A percentile compares a stretch with the other conserved stretches of the same genome.
phyloP scores from a whole-genome alignment of 2,329 filamentous ascomycete species.

The Aspergillus fumigatus region DNA sequence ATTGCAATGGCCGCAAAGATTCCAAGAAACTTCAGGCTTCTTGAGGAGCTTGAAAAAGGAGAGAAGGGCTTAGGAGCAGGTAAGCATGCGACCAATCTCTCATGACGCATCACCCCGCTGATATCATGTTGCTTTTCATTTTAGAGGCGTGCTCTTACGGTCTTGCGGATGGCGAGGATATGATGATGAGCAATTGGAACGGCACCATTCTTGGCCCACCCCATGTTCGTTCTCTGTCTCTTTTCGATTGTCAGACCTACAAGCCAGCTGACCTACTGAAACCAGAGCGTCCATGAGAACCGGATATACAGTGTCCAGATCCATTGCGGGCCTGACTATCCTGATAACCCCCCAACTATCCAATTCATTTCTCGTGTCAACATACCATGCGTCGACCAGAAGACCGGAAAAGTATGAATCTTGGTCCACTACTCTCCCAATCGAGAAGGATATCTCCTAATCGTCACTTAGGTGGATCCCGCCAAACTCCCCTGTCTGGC shows the following conservation, averaged over 20 bases:
- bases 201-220: constrained; percentile 95
- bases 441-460: constrained; percentile 2
- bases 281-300: constrained; percentile 90
- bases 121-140: constrained; percentile 16
- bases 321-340: constrained; percentile 86
- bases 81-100: constrained; percentile 17
- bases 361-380: constrained; percentile 94
- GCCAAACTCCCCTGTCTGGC: constrained; percentile 77
- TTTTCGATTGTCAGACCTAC: background rate
- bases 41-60: constrained; percentile 98
- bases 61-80: constrained; percentile 95
- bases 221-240: constrained; percentile 61
- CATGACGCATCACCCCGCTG: constrained; percentile 14
- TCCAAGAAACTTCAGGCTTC: constrained; percentile 89
- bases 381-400: constrained; percentile 84
- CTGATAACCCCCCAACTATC: constrained; percentile 81
- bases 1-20: constrained; percentile 64
- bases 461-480: constrained; percentile 63
- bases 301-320: constrained; percentile 98
- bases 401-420: constrained; percentile 63
- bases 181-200: constrained; percentile 98
- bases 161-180: constrained; percentile 86
- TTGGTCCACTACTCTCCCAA: background rate
- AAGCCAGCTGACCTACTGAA: background rate
- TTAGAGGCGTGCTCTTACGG: constrained; percentile 95